Evolutionary conservation across 2,329 filamentous ascomycete genomes (phyloP), one percentile per base, ranked within the genome.

Genomic region (Pseudocercospora fuligena): DNA sequence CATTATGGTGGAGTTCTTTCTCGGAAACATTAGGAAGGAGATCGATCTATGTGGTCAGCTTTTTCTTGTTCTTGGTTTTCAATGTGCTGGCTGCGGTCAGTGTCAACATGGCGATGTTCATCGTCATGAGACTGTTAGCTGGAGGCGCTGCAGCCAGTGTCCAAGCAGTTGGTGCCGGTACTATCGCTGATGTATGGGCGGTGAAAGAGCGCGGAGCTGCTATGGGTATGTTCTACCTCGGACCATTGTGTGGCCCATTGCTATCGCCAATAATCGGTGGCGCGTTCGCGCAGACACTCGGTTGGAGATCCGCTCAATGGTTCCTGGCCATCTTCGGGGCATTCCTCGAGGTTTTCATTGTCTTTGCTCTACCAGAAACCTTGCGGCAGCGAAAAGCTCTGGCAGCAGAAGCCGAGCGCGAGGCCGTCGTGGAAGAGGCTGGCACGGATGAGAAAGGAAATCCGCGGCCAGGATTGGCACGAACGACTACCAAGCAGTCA

Each of bases 221-320:
- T n/a, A 95, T 95, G 92, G 88, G 90, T 2, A 84, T 92, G 47
- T 95, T 94, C 78, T 95, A 94, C 73, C 84, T 95, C 0, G 92
- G 92, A 0, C 92, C 92, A 0, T 79, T 95, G 8, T 85, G 89
- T 58, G 92, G 92, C 0, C 92, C 92, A 0, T 79, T 95, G 14
- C 78, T 94, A 5, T 88, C 90, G 0, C 92, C 92, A 1, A 90
- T 95, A 61, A 83, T 95, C 33, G 92, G 92, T 61, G 92, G 92
- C 51, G 87, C 85, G 0, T 79, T 96, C n/a, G 84, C 90, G 0
- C 81, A 92, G 71, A 82, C 78, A 5, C 89, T 90, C 74, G 88
- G 89, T 1, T 95, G 92, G 92, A 84, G 90, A 72, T 88, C 88
- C 46, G 92, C 91, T 1, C 87, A 92, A 82, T 95, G 91, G 89